Evolutionary conservation across 371 early-diverging fungal species (phyloP).

Genomic region (Syncephalastrum racemosum): DNA sequence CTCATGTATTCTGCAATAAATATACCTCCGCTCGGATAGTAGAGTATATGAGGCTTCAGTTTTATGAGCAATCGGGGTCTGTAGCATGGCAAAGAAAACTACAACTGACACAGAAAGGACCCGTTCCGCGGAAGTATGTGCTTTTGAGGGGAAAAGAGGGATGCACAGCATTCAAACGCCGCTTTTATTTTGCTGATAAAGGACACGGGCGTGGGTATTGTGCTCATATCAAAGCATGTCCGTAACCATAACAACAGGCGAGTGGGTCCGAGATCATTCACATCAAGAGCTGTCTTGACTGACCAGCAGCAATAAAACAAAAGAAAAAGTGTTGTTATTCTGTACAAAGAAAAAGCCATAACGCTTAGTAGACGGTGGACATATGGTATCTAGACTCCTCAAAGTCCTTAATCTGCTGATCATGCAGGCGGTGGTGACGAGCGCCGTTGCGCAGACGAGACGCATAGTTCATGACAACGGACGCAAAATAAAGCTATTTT

Average conservation of each 20-base stretch:
- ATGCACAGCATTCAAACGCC: too few species aligned
- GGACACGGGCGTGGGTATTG: too few species aligned
- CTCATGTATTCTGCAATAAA: not conserved
- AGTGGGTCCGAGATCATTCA: not conserved
- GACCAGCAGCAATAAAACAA: constrained; percentile 1
- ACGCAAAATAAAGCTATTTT: constrained; percentile 47
- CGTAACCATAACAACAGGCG: not conserved
- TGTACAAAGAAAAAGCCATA: constrained; percentile 1
- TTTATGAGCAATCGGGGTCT: too few species aligned
- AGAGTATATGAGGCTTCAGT: not conserved
- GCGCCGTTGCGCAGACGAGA: constrained; percentile 47
- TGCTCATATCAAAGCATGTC: not conserved
- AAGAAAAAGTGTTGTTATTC: constrained; percentile 3
- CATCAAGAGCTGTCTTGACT: not conserved
- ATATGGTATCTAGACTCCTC: constrained; percentile 51
- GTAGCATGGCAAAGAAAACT: too few species aligned
- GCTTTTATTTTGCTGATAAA: too few species aligned
- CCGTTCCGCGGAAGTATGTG: too few species aligned
- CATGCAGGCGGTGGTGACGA: constrained; percentile 50
- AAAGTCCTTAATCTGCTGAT: constrained; percentile 55
- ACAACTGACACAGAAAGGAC: too few species aligned
- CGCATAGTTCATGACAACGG: constrained; percentile 45
- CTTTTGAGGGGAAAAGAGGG: too few species aligned
- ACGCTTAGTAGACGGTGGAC: constrained; percentile 46
- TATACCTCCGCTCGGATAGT: not conserved